Percentiles rank a stretch among this genome's conserved stretches.
phyloP scores from a whole-genome alignment of 2,329 filamentous ascomycete species.

The Apiospora arundinis region DNA sequence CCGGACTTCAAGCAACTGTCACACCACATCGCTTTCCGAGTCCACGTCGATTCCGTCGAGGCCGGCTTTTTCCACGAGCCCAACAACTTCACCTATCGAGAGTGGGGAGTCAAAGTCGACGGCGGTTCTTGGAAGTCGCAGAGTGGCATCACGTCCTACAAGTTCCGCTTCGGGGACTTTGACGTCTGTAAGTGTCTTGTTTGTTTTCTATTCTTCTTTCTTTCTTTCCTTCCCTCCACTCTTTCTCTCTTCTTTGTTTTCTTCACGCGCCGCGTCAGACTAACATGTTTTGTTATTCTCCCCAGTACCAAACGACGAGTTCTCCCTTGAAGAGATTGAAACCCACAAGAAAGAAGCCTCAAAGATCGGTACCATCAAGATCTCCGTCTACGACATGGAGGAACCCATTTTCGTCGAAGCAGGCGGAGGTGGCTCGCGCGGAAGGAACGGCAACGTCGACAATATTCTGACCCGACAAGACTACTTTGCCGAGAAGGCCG shows the following conservation, averaged over 20 bases:
- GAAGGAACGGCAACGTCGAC: no score
- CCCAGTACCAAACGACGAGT: background rate
- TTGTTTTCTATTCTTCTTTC: no score
- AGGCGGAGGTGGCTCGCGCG: no score
- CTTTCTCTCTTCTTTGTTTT: no score
- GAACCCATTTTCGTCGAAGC: background rate
- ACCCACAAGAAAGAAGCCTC: background rate
- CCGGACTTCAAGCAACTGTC: background rate
- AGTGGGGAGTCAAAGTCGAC: background rate
- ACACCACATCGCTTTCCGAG: constrained; percentile 12
- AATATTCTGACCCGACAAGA: background rate
- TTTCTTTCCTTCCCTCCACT: no score
- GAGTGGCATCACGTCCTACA: background rate
- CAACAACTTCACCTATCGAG: background rate
- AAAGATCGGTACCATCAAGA: constrained; percentile 3
- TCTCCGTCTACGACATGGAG: constrained; percentile 19
- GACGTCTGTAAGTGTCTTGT: background rate
- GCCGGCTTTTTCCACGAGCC: constrained; percentile 13
- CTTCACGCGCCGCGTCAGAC: background rate
- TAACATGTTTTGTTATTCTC: background rate
- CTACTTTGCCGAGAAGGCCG: constrained; percentile 13
- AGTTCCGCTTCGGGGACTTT: background rate
- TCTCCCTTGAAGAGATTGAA: constrained; percentile 6
- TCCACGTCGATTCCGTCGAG: constrained; percentile 7
- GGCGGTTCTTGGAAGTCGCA: background rate